Conservation (phyloP, 164 flowering plant genomes). For the Macadamia integrifolia region DNA sequence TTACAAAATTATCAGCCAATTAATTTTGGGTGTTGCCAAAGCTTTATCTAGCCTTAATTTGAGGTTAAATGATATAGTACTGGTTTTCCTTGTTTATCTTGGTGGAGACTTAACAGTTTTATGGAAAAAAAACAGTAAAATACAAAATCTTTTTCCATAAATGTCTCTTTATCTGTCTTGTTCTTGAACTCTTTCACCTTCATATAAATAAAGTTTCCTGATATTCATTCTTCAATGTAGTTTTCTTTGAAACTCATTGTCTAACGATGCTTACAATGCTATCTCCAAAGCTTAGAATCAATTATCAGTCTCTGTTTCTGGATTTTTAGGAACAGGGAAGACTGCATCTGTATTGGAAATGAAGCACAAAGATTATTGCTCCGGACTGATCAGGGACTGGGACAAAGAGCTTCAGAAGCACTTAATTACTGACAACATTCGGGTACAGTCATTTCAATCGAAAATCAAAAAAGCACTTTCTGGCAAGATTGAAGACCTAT, state of each 20-base stretch:
- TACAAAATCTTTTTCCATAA: not conserved
- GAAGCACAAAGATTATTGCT: constrained; percentile 48
- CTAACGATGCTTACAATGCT: not conserved
- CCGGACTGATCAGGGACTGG: constrained; percentile 27
- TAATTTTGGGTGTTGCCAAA: too few species aligned
- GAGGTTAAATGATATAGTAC: too few species aligned
- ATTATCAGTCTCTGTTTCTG: constrained; percentile 4
- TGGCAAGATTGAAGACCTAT: constrained; percentile 3
- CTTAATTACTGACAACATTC: constrained; percentile 35
- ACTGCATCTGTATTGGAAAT: constrained; percentile 57
- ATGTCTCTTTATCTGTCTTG: not conserved
- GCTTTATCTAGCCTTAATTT: too few species aligned
- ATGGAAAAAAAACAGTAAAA: not conserved
- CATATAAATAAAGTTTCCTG: too few species aligned
- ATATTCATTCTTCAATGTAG: not conserved
- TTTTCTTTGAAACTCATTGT: not conserved
- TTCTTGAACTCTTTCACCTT: not conserved
- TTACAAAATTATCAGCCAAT: too few species aligned
- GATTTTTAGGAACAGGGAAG: constrained; percentile 35
- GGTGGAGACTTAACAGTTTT: not conserved
- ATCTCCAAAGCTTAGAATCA: not conserved
- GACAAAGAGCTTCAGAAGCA: constrained; percentile 31
- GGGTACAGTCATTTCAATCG: constrained; percentile 46
- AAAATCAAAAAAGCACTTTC: constrained; percentile 25
- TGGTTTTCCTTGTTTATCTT: not conserved